phyloP scores from a whole-genome alignment of 1,284 basidiomycete genomes.

The Cryptococcus sp. region DNA sequence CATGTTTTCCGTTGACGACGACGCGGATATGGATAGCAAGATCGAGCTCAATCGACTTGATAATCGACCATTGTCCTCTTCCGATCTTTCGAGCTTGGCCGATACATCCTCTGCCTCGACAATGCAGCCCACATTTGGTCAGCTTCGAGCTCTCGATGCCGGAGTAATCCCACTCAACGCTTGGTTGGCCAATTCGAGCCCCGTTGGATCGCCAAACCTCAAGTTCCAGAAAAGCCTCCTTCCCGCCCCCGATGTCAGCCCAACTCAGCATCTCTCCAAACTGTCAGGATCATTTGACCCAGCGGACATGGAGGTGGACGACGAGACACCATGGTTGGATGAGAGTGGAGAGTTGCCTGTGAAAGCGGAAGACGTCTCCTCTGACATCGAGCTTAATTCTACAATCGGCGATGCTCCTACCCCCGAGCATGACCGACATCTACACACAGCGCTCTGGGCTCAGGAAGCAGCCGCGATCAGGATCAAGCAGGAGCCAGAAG shows the following conservation, averaged over 20 bases:
- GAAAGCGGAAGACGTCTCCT: constrained; percentile 42
- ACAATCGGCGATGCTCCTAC: constrained; percentile 39
- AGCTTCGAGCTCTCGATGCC: constrained; percentile 33
- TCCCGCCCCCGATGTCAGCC: constrained; percentile 31
- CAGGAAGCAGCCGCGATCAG: constrained; percentile 34
- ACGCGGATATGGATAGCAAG: constrained; percentile 15
- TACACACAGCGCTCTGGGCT: constrained; percentile 47
- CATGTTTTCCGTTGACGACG: constrained; percentile 26
- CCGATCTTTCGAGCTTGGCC: constrained; percentile 30
- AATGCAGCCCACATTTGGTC: constrained; percentile 19
- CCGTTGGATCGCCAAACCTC: constrained; percentile 38
- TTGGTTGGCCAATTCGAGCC: constrained; percentile 38
- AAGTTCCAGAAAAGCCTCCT: constrained; percentile 12
- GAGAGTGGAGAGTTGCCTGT: constrained; percentile 45
- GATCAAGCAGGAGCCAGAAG: constrained; percentile 45
- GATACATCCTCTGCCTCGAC: constrained; percentile 27
- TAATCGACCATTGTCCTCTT: constrained; percentile 21
- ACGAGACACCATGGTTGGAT: constrained; percentile 37
- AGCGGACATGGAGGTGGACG: constrained; percentile 39
- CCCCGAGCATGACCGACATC: constrained; percentile 41
- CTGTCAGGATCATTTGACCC: constrained; percentile 31
- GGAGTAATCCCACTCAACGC: constrained; percentile 31
- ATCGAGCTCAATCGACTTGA: constrained; percentile 38
- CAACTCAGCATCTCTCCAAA: constrained; percentile 36
- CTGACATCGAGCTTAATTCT: constrained; percentile 39